Percentiles rank a stretch among this genome's conserved stretches.
phyloP scores from a whole-genome alignment of 306 rosid genomes.

The Ziziphus jujuba region DNA sequence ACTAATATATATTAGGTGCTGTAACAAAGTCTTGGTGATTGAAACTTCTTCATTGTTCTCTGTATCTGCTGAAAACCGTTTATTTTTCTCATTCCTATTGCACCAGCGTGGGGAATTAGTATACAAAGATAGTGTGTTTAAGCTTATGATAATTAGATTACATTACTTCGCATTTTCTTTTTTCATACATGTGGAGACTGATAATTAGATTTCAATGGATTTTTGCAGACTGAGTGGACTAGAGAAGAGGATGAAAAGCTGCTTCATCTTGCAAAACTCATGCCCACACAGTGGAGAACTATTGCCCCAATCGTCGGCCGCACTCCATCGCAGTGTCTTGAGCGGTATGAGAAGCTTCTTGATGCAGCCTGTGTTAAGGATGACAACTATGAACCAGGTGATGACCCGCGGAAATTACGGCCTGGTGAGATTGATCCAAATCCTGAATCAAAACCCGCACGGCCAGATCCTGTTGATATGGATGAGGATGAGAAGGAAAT shows the following conservation, averaged over 20 bases:
- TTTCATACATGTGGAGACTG: constrained; percentile 12
- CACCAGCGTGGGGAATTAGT: background rate
- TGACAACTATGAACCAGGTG: constrained; percentile 89
- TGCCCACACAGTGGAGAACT: constrained; percentile 98
- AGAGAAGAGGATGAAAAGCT: constrained; percentile 95
- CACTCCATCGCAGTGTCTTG: constrained; percentile 90
- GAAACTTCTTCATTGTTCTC: background rate
- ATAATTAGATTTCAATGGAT: constrained; percentile 10
- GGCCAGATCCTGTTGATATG: constrained; percentile 97
- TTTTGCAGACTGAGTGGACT: constrained; percentile 87
- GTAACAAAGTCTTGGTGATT: too few relatives aligned
- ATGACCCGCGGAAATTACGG: constrained; percentile 85
- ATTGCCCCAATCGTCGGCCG: constrained; percentile 96
- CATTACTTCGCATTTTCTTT: background rate
- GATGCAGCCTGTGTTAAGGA: constrained; percentile 96
- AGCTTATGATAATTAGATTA: background rate
- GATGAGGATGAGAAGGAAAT: constrained; percentile 99
- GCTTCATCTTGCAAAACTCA: constrained; percentile 94
- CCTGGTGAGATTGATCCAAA: constrained; percentile 98
- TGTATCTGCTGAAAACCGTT: background rate
- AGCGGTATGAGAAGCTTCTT: constrained; percentile 88
- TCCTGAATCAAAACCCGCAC: constrained; percentile 93
- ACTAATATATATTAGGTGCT: too few relatives aligned
- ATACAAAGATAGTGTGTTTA: background rate
- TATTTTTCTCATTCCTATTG: background rate